A percentile compares a stretch with the other conserved stretches of the same genome.
Evolutionary conservation across 1,284 basidiomycete species (phyloP).

Genomic region (Thelephora terrestris): DNA sequence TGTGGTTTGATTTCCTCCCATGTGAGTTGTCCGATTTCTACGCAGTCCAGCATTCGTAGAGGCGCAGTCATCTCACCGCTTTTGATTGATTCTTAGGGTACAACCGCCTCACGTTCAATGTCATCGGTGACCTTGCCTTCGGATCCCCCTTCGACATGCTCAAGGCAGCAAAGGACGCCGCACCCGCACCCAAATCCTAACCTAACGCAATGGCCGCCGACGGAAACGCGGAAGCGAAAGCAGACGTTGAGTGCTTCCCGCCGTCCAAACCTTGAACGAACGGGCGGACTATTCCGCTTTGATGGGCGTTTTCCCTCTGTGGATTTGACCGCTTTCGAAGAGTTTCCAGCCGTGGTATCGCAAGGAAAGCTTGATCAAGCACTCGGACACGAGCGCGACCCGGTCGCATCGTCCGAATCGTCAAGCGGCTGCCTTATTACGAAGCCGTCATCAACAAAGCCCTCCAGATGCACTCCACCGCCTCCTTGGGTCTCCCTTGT

Average conservation of each 20-base stretch:
- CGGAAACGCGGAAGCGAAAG: conserved; percentile 29
- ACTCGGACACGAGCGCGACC: conserved; percentile 48
- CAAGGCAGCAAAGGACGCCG: too few relatives aligned
- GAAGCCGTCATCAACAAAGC: conserved; percentile 79
- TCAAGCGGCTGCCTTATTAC: conserved; percentile 67
- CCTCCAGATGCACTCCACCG: conserved; percentile 74
- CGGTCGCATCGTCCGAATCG: conserved; percentile 45
- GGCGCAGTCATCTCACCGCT: conserved; percentile 53
- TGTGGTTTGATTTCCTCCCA: too few relatives aligned
- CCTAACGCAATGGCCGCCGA: conserved; percentile 47
- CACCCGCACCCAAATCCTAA: conserved; percentile 20
- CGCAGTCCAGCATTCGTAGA: conserved; percentile 56
- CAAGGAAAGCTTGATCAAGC: conserved; percentile 67
- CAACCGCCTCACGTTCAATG: conserved; percentile 83
- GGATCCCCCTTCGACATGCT: too few relatives aligned
- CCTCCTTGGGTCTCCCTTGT: too few relatives aligned
- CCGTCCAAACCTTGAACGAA: conserved; percentile 78
- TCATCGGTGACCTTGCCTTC: conserved; percentile 43
- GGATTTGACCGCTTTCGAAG: conserved; percentile 58
- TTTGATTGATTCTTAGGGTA: conserved; percentile 68
- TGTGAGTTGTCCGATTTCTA: too few relatives aligned
- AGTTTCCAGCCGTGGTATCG: conserved; percentile 65
- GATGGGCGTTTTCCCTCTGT: conserved; percentile 73
- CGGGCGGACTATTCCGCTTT: conserved; percentile 84
- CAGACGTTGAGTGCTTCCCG: conserved; percentile 53